These are phyloP conservation scores for Fagus crenata DNA, from an alignment of 306 rosid genomes.

Conservation along the genomic window DNA sequence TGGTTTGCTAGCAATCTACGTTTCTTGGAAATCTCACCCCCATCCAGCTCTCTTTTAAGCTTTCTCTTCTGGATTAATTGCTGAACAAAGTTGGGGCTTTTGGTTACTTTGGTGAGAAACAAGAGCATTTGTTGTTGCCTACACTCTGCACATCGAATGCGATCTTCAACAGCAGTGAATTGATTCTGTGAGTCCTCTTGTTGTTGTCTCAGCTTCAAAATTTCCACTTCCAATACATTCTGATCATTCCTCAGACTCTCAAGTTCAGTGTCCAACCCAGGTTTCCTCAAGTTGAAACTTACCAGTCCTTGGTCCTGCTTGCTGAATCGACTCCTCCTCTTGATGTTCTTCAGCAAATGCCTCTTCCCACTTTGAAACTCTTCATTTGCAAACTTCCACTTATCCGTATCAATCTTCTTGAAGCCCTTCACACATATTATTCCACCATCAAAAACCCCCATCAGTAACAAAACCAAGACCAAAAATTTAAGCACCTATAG, in stretches of 20 bases:
- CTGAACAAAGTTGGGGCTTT: conserved; percentile 42
- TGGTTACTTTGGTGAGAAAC: conserved; percentile 57
- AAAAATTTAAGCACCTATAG: neutral
- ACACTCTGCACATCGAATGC: conserved; percentile 46
- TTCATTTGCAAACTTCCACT: conserved; percentile 96
- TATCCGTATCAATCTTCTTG: conserved; percentile 76
- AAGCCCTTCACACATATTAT: conserved; percentile 59
- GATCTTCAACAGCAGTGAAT: conserved; percentile 50
- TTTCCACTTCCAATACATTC: conserved; percentile 54
- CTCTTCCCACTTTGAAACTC: conserved; percentile 81
- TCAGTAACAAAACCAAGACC: neutral
- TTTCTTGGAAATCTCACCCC: conserved; percentile 47
- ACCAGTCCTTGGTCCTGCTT: conserved; percentile 36
- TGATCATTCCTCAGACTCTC: conserved; percentile 66
- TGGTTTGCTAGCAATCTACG: conserved; percentile 47
- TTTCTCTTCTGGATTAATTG: conserved; percentile 49
- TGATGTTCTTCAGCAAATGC: conserved; percentile 80
- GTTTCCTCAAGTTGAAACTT: conserved; percentile 31
- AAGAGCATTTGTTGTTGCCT: conserved; percentile 61
- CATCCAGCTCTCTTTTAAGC: conserved; percentile 49
- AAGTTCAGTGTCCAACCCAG: conserved; percentile 51
- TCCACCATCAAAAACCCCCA: conserved; percentile 1
- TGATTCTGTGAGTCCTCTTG: conserved; percentile 53
- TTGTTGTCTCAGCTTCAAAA: conserved; percentile 61
- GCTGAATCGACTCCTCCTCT: conserved; percentile 61